A percentile compares a stretch with the other conserved stretches of the same genome.
These are phyloP conservation scores for Populus ilicifolia DNA, from an alignment of 345 rosid species.

Conservation along the genomic window DNA sequence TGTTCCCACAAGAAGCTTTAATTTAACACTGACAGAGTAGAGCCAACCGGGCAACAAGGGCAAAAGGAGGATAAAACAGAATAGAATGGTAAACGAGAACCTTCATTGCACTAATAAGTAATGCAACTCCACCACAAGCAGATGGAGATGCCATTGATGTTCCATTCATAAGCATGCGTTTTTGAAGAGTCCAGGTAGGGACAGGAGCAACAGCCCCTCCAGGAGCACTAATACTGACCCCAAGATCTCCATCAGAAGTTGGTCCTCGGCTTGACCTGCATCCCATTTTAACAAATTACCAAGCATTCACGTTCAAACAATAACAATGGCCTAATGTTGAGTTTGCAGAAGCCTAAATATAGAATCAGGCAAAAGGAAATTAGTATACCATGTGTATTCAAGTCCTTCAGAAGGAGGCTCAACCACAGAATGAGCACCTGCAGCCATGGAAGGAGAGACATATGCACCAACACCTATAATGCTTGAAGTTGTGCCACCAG, in stretches of 20 bases:
- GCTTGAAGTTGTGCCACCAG: conserved; percentile 95
- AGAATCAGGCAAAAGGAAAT: conserved; percentile 19
- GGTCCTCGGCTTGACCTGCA: conserved; percentile 99
- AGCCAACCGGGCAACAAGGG: conserved; percentile 8
- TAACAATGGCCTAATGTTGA: neutral
- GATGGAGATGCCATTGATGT: conserved; percentile 99
- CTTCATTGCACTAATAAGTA: conserved; percentile 95
- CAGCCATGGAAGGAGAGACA: conserved; percentile 99
- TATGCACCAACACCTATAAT: conserved; percentile 97
- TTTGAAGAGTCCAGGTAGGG: conserved; percentile 98
- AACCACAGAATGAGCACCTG: conserved; percentile 86
- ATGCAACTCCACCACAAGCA: conserved; percentile 96
- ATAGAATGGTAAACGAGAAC: conserved; percentile 26
- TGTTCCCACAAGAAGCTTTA: conserved; percentile 19
- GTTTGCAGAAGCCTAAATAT: neutral
- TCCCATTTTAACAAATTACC: conserved; percentile 21
- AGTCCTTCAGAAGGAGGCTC: conserved; percentile 93
- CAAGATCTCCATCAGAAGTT: conserved; percentile 94
- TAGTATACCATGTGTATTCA: conserved; percentile 79
- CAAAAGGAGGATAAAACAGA: conserved; percentile 1
- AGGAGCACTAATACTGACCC: conserved; percentile 94
- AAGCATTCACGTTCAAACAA: conserved; percentile 18
- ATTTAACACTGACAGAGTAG: neutral
- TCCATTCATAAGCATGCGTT: conserved; percentile 98
- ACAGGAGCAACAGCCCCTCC: conserved; percentile 99